A percentile compares a stretch with the other conserved stretches of the same genome.
phyloP scores from a whole-genome alignment of 495 filamentous ascomycete species.

The Tuber umbilicatum region DNA sequence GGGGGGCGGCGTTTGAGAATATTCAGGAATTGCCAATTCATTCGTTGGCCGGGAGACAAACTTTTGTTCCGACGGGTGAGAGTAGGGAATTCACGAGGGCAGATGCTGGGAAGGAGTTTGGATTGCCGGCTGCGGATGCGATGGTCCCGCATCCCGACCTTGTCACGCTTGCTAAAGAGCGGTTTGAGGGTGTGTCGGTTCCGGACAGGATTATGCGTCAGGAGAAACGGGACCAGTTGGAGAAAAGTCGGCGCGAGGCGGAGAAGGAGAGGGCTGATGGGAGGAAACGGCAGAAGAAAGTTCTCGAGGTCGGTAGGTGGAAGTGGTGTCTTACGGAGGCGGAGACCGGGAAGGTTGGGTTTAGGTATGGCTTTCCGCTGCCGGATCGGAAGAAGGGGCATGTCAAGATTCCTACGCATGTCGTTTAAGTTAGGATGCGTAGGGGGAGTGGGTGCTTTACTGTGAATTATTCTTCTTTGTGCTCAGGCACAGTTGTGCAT shows the following conservation, averaged over 20 bases:
- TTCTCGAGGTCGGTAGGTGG: conserved; percentile 57
- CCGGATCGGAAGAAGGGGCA: conserved; percentile 66
- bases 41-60: conserved; percentile 67
- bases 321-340: conserved; percentile 74
- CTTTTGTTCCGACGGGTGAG: conserved; percentile 86
- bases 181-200: conserved; percentile 41
- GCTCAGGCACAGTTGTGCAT: background rate
- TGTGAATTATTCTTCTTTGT: background rate
- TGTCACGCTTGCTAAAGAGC: conserved; percentile 55
- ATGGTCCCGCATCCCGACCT: conserved; percentile 87
- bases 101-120: conserved; percentile 84
- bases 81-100: conserved; percentile 80
- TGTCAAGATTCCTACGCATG: conserved; percentile 64
- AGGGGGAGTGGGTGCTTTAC: conserved; percentile 7
- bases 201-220: conserved; percentile 46
- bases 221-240: conserved; percentile 44
- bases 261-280: conserved; percentile 44
- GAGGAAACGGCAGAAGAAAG: conserved; percentile 45
- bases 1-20: conserved; percentile 57
- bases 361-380: conserved; percentile 62
- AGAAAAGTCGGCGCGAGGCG: conserved; percentile 34
- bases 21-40: conserved; percentile 90
- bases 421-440: conserved; percentile 43
- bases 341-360: conserved; percentile 57
- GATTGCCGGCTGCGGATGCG: conserved; percentile 73